Conservation (phyloP, 2,329 filamentous ascomycete species). For the Cordyceps militaris region DNA sequence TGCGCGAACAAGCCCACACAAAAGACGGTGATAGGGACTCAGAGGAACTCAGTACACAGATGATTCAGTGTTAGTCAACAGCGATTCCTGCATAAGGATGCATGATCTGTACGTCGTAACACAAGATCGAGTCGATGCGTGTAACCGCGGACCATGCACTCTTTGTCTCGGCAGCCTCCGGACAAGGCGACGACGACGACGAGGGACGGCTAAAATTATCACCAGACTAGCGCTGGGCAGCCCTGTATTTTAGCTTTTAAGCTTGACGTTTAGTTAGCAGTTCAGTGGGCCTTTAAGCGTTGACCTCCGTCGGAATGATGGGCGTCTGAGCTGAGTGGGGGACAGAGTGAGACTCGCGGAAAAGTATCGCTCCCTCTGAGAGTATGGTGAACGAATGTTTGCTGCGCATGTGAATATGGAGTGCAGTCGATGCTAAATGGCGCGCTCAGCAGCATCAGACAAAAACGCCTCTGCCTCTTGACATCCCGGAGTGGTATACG, state of each 20-base stretch:
- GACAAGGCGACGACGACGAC: background rate
- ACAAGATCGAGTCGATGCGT: background rate
- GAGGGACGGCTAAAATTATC: background rate
- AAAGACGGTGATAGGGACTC: background rate
- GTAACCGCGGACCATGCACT: background rate
- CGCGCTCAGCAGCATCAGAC: background rate
- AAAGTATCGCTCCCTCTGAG: background rate
- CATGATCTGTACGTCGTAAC: background rate
- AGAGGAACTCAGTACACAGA: background rate
- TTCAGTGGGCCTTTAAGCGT: slow-evolving; percentile 2
- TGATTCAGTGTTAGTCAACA: background rate
- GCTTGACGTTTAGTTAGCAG: slow-evolving; percentile 5
- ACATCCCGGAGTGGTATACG: no score
- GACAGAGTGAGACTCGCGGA: background rate
- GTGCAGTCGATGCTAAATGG: background rate
- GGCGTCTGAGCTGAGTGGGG: background rate
- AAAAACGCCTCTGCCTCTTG: no score
- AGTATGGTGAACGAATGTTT: background rate
- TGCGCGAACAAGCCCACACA: background rate
- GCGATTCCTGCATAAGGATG: background rate
- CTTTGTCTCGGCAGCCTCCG: background rate
- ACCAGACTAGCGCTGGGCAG: background rate
- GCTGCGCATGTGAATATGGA: background rate
- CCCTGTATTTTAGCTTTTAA: slow-evolving; percentile 6
- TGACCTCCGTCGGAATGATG: slow-evolving; percentile 1